Base-by-base conservation (phyloP, 2,329 filamentous ascomycete species). In the Epichloe amarillans region DNA sequence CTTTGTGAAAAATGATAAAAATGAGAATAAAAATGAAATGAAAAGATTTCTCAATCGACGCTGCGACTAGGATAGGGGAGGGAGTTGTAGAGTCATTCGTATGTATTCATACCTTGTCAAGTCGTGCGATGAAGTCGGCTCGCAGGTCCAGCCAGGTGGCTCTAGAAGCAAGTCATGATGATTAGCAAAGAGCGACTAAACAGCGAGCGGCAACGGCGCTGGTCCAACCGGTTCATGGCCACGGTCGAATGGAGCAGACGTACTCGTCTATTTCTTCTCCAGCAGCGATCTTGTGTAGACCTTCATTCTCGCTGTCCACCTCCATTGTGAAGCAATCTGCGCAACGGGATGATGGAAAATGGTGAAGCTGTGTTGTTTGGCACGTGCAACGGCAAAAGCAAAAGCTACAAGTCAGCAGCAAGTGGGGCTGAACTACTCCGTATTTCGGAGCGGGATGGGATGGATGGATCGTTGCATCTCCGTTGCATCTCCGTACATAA, bases 111-210 rank as follows among this genome's bases (percentile, higher is more conserved):
- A 77, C 76, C 69, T 73, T 75, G 64, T 93, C 83, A 47, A 91
- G 74, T 59, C 82, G 79, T 53, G 79, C 69, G 49, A 90, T 69
- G 38, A 91, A 71, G 35, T 77, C 76, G 58, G 77, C 75, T 46
- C 87, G 74, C 58, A 88, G 73, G 52, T 69, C 69, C 36, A 83
- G 82, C 86, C 86, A 91, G 64, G 76, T 75, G 52, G 77, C 73
- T 61, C 86, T 89, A 55, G 38, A n/a, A 14, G 33, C 60, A 62
- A 61, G 30, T 30, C 30, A 30, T 11, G 30, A 56, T 65, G 69
- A 53, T 53, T 46, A 52, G 56, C 61, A 49, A 47, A 36, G 62
- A 61, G 53, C 46, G 52, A 44, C 37, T n/a, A 47, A 26, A 26
- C 23, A 0, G 53, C 46, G 52, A 44, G 53, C 46, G 52, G 42